Evolutionary conservation across 768 basidiomycete species (phyloP), one percentile per base, ranked within the genome.

Genomic region (Mycena belliarum): DNA sequence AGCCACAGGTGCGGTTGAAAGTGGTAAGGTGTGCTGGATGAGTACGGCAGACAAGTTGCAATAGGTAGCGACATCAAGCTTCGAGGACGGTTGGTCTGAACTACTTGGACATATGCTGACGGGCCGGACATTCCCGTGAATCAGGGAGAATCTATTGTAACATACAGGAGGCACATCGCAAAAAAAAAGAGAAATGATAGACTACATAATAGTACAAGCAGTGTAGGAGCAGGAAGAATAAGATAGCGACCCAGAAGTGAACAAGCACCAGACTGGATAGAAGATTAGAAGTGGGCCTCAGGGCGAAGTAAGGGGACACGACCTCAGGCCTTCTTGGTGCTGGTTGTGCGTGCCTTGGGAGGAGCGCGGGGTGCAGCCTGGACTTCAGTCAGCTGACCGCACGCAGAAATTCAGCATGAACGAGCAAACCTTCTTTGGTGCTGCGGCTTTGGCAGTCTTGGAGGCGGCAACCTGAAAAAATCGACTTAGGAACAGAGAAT

Each of bases 381-480:
- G 24, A 2, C 0, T 14, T 24, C 8, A 8, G 28, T 26, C 12
- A 41, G 23, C 7, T 32, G 9, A 23, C 9, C 26, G 14, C 14
- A 35, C n/a, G 18, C 38, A 28, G 6, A 14, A 6, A 21, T 11
- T 26, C 15, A 14, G 11, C 25, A 25, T 38, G 21, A 21, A 45
- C 41, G 24, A n/a, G n/a, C n/a, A n/a, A 51, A 58, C 62, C 55
- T 63, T 64, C 59, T 60, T 60, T 1, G 63, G 14, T 14, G 63
- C 52, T 5, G 20, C 4, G 21, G 52, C 42, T 32, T 32, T 32
- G 12, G 52, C 44, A 18, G 60, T 33, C 21, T 57, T 57, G 24
- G 53, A 35, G 16, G 33, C 33, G 33, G 29, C 7, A 32, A 12
- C 29, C 29, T 32, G 12, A 12, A 32, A 12, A 32, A 32, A 32